A percentile compares a stretch with the other conserved stretches of the same genome.
These are phyloP conservation scores for Gossypioides kirkii DNA, from an alignment of 345 rosid genomes.

Conservation along the genomic window DNA sequence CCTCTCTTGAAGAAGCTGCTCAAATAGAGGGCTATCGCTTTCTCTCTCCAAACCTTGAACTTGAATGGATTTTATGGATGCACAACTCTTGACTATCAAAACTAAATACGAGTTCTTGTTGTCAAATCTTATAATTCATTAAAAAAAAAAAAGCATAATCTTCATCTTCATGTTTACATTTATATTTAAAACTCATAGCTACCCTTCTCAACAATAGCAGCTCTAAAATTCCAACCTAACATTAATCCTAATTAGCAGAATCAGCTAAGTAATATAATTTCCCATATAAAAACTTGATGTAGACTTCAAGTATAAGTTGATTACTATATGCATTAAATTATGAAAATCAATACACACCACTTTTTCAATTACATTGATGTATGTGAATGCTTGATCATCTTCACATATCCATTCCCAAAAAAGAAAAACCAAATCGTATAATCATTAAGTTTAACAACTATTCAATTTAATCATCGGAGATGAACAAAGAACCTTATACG, in stretches of 20 bases:
- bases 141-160: fast-evolving
- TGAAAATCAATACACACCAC: background rate
- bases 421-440: background rate
- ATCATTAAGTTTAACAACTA: background rate
- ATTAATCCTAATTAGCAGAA: too few relatives aligned
- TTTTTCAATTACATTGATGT: background rate
- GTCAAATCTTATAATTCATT: too few relatives aligned
- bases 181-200: too few relatives aligned
- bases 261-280: too few relatives aligned
- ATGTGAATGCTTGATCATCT: background rate
- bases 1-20: too few relatives aligned
- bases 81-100: too few relatives aligned
- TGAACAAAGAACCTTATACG: slow-evolving; percentile 37
- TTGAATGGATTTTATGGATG: fast-evolving
- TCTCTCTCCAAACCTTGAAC: too few relatives aligned
- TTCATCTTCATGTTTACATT: too few relatives aligned
- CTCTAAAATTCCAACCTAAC: too few relatives aligned
- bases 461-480: slow-evolving; percentile 36
- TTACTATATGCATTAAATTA: background rate
- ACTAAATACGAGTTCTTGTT: too few relatives aligned
- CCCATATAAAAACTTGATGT: background rate
- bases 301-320: background rate
- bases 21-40: too few relatives aligned
- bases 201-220: too few relatives aligned
- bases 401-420: background rate